phyloP scores from a whole-genome alignment of 805 yeast genomes.

The Kluyveromyces starmeri region DNA sequence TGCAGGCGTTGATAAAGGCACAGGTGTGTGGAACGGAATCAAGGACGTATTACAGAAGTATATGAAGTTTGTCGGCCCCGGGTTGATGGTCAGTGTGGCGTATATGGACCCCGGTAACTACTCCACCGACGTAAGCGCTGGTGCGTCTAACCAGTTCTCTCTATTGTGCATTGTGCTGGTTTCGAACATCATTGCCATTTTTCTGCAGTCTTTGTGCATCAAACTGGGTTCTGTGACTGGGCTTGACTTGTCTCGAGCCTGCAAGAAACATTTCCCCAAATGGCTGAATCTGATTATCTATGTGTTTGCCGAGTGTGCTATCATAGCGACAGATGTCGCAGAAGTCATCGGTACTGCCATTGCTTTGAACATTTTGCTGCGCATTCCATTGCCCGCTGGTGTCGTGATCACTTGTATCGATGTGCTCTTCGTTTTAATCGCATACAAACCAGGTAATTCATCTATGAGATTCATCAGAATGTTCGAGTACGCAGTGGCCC shows the following conservation, averaged over 20 bases:
- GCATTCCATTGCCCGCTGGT: conserved; percentile 69
- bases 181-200: conserved; percentile 78
- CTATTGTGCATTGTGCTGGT: conserved; percentile 63
- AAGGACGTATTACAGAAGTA: conserved; percentile 37
- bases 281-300: conserved; percentile 60
- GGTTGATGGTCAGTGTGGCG: conserved; percentile 79
- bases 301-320: conserved; percentile 78
- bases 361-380: conserved; percentile 65
- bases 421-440: conserved; percentile 70
- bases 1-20: neutral
- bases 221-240: conserved; percentile 89
- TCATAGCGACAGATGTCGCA: conserved; percentile 86
- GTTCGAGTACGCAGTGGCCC: conserved; percentile 68
- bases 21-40: neutral
- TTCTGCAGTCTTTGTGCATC: conserved; percentile 74
- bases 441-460: conserved; percentile 70
- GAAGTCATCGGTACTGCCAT: conserved; percentile 94
- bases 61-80: conserved; percentile 73
- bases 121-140: conserved; percentile 82
- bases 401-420: conserved; percentile 73
- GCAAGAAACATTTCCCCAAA: conserved; percentile 59
- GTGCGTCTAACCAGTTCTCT: conserved; percentile 68
- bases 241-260: conserved; percentile 75
- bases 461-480: conserved; percentile 60
- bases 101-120: conserved; percentile 94